Percentiles rank a stretch among this genome's conserved stretches.
These are phyloP conservation scores for Amphibolis antarctica DNA, from an alignment of 106 monocot species.

Conservation along the genomic window DNA sequence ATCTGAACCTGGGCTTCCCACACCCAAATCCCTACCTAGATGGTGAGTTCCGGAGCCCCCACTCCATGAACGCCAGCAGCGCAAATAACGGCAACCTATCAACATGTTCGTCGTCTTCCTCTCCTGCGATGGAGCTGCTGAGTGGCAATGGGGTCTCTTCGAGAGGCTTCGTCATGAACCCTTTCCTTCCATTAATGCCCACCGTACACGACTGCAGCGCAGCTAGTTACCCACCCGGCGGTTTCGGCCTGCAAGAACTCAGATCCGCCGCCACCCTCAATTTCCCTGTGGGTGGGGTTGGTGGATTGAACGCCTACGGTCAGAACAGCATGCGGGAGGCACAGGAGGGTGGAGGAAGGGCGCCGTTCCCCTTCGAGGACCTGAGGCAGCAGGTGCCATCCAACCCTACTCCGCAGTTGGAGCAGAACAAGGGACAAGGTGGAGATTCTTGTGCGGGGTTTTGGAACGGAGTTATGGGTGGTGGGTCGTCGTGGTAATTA, in stretches of 20 bases:
- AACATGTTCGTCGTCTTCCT: neutral
- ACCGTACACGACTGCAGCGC: slow-evolving; percentile 11
- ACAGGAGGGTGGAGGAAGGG: slow-evolving; percentile 23
- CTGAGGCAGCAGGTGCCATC: slow-evolving; percentile 23
- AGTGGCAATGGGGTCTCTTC: slow-evolving; percentile 30
- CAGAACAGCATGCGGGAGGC: slow-evolving; percentile 13
- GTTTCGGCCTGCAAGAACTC: slow-evolving; percentile 48
- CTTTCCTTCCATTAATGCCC: slow-evolving; percentile 37
- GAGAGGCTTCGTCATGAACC: slow-evolving; percentile 12
- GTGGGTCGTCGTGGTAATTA: slow-evolving; percentile 8
- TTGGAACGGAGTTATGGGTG: slow-evolving; percentile 9
- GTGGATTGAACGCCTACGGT: slow-evolving; percentile 9
- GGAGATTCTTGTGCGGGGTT: slow-evolving; percentile 32
- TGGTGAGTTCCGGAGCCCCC: slow-evolving; percentile 3
- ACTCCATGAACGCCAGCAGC: neutral
- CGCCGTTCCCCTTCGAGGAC: slow-evolving; percentile 50
- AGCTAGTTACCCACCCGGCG: slow-evolving; percentile 25
- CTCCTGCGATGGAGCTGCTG: slow-evolving; percentile 53
- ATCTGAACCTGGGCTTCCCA: slow-evolving; percentile 12
- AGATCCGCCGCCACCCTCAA: slow-evolving; percentile 22
- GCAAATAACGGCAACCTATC: slow-evolving; percentile 3
- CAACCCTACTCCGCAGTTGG: slow-evolving; percentile 6
- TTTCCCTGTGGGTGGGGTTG: slow-evolving; percentile 28
- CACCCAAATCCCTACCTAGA: neutral
- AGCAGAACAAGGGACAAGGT: slow-evolving; percentile 27